Conservation (phyloP, 495 filamentous ascomycete genomes). For the Annulohypoxylon bovei region DNA sequence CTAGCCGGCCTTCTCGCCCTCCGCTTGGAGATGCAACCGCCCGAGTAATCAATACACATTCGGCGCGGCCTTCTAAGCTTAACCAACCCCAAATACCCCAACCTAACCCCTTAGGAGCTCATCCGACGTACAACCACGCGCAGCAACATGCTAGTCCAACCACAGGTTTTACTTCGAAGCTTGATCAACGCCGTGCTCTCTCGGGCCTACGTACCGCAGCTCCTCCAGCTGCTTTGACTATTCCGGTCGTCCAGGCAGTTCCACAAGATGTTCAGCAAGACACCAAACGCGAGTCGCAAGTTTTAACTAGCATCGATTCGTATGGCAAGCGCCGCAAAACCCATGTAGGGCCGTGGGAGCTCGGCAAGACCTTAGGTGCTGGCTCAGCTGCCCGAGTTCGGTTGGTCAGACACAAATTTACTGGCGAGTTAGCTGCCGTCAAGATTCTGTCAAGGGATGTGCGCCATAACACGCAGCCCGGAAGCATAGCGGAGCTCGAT, state of each 20-base stretch:
- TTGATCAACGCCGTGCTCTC: conserved; percentile 25
- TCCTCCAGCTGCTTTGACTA: not conserved
- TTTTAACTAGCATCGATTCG: conserved; percentile 72
- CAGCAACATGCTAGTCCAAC: conserved; percentile 20
- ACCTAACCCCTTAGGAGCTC: conserved; percentile 37
- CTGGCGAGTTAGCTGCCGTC: conserved; percentile 81
- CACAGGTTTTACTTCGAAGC: conserved; percentile 31
- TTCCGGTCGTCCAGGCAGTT: conserved; percentile 37
- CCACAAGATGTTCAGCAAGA: conserved; percentile 62
- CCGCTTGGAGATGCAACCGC: conserved; percentile 60
- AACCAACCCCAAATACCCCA: conserved; percentile 2
- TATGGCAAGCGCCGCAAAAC: conserved; percentile 73
- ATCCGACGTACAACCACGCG: conserved; percentile 35
- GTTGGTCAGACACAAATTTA: conserved; percentile 77
- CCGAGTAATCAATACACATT: conserved; percentile 53
- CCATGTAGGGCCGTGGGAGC: conserved; percentile 86
- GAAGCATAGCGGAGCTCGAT: conserved; percentile 80
- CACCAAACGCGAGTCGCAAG: conserved; percentile 74
- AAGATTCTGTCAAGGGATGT: conserved; percentile 90
- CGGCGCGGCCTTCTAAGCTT: conserved; percentile 28
- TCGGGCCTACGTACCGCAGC: conserved; percentile 44
- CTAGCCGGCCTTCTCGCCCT: conserved; percentile 47
- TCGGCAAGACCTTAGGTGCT: conserved; percentile 85
- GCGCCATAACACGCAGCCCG: conserved; percentile 74
- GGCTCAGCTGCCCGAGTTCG: conserved; percentile 88